phyloP scores from a whole-genome alignment of 192 early-diverging fungal species.

The Geranomyces michiganensis region DNA sequence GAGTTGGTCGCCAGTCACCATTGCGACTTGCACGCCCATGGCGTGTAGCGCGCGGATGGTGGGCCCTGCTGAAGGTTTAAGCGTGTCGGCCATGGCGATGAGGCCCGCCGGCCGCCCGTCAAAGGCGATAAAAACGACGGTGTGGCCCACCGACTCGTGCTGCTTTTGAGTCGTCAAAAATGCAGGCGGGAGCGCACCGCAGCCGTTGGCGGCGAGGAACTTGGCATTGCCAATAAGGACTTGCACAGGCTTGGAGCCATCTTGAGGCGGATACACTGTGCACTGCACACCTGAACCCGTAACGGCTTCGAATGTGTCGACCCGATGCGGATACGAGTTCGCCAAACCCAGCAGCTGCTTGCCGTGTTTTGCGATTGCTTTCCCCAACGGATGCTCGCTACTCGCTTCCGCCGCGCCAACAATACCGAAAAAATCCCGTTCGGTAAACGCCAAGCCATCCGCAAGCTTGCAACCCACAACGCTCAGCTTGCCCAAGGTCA shows the following conservation, averaged over 20 bases:
- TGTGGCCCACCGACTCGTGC: constrained; percentile 72
- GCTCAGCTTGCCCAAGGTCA: constrained; percentile 71
- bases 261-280: constrained; percentile 40
- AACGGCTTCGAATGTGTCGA: constrained; percentile 66
- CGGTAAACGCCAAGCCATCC: constrained; percentile 43
- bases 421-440: constrained; percentile 56
- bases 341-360: constrained; percentile 37
- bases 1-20: constrained; percentile 94
- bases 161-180: constrained; percentile 41
- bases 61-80: constrained; percentile 77
- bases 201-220: constrained; percentile 58
- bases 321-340: constrained; percentile 31
- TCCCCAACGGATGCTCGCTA: constrained; percentile 92
- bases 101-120: constrained; percentile 63
- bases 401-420: constrained; percentile 78
- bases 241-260: constrained; percentile 2
- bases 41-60: constrained; percentile 69
- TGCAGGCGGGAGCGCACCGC: constrained; percentile 49
- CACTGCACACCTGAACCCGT: constrained; percentile 74
- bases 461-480: constrained; percentile 75
- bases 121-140: constrained; percentile 78
- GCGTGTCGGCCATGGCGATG: constrained; percentile 80
- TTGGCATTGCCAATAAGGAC: constrained; percentile 77
- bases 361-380: constrained; percentile 67
- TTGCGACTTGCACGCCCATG: constrained; percentile 79